Percentiles rank a stretch among this genome's conserved stretches.
phyloP scores from a whole-genome alignment of 805 yeast genomes.

The Yarrowia sp. region DNA sequence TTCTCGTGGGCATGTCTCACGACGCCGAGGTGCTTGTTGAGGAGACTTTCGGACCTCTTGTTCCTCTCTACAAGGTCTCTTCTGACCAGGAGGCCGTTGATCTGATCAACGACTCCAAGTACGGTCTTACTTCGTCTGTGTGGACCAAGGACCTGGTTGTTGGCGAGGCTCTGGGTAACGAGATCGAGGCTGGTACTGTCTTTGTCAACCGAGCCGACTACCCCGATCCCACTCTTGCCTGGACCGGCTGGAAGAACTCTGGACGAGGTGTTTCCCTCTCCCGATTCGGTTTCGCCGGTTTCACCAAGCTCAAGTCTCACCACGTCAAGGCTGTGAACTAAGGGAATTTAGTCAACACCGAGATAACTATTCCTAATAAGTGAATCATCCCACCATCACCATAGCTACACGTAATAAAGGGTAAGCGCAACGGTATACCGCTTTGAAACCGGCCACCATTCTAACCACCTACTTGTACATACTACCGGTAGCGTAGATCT shows the following conservation, averaged over 20 bases:
- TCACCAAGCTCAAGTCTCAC: constrained; percentile 49
- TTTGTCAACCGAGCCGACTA: constrained; percentile 71
- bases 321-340: constrained; percentile 45
- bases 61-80: constrained; percentile 74
- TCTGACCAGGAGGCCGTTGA: constrained; percentile 76
- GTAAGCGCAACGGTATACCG: too few relatives aligned
- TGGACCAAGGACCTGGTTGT: constrained; percentile 74
- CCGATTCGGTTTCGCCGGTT: constrained; percentile 62
- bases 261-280: constrained; percentile 79
- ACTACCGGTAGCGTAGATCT: too few relatives aligned
- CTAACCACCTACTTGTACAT: too few relatives aligned
- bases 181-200: constrained; percentile 67
- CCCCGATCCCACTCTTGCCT: constrained; percentile 69
- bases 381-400: not conserved
- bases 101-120: constrained; percentile 76
- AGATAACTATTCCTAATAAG: too few relatives aligned
- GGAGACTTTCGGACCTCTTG: constrained; percentile 91
- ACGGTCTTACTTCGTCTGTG: constrained; percentile 88
- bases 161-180: constrained; percentile 68
- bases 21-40: constrained; percentile 67
- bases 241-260: constrained; percentile 76
- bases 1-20: constrained; percentile 76
- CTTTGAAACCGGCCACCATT: too few relatives aligned
- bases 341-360: too few relatives aligned
- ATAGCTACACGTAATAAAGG: too few relatives aligned